A percentile compares a stretch with the other conserved stretches of the same genome.
These are phyloP conservation scores for Xanthoconium purpureum DNA, from an alignment of 768 basidiomycete genomes.

Conservation along the genomic window DNA sequence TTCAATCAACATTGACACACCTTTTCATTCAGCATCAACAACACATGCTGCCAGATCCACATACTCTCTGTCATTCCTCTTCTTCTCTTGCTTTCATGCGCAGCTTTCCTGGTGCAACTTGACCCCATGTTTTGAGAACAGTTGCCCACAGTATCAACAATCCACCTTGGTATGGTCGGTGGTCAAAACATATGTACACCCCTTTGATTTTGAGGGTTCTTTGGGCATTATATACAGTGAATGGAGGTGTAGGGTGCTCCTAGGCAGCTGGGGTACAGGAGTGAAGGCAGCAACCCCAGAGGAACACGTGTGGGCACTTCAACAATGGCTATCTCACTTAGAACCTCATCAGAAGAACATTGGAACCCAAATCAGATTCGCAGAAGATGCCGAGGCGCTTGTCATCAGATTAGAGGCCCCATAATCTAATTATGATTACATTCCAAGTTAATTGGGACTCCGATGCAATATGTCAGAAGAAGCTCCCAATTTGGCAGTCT, in stretches of 20 bases:
- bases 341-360: neutral
- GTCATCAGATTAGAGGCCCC: neutral
- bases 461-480: neutral
- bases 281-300: too few relatives aligned
- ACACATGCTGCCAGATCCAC: neutral
- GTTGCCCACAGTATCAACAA: neutral
- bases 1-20: too few relatives aligned
- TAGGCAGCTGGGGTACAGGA: too few relatives aligned
- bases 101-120: neutral
- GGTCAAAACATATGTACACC: neutral
- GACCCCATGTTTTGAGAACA: neutral
- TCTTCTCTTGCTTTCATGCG: neutral
- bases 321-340: too few relatives aligned
- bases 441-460: neutral
- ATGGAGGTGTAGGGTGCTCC: neutral
- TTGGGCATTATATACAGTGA: neutral
- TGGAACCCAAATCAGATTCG: neutral
- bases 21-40: neutral
- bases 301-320: too few relatives aligned
- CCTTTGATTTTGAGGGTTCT: neutral
- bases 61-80: neutral
- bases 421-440: neutral
- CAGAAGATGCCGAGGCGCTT: neutral
- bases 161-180: neutral
- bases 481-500: neutral